A percentile compares a stretch with the other conserved stretches of the same genome.
phyloP scores from a whole-genome alignment of 371 early-diverging fungal genomes.

The Rhizopus arrhizus region DNA sequence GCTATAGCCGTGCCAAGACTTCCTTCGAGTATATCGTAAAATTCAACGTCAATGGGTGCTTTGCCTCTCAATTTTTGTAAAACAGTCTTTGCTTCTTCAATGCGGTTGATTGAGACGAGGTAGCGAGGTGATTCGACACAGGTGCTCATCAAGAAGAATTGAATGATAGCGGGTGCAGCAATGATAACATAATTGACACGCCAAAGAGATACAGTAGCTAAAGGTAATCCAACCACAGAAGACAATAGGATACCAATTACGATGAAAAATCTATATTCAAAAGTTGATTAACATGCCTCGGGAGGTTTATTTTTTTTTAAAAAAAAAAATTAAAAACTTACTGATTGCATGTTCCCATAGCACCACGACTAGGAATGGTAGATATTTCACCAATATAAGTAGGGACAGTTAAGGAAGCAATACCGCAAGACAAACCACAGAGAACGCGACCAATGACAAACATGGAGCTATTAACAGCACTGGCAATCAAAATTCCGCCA shows the following conservation, averaged over 20 bases:
- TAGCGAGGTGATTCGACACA: conserved; percentile 81
- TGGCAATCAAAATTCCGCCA: conserved; percentile 66
- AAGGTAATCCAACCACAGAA: conserved; percentile 62
- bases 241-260: conserved; percentile 77
- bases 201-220: conserved; percentile 69
- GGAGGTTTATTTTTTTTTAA: no score
- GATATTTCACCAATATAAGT: conserved; percentile 84
- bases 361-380: conserved; percentile 70
- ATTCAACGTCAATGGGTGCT: conserved; percentile 56
- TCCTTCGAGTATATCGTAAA: conserved; percentile 55
- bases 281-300: no score
- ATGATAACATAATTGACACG: conserved; percentile 65
- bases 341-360: conserved; percentile 77
- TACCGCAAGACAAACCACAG: conserved; percentile 80
- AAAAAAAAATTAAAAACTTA: not conserved
- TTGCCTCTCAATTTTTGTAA: conserved; percentile 60
- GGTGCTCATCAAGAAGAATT: conserved; percentile 65
- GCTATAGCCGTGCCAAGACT: conserved; percentile 14
- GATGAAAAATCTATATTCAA: conserved; percentile 56
- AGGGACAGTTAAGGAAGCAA: conserved; percentile 77
- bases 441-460: conserved; percentile 79
- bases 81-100: conserved; percentile 57
- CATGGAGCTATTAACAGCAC: conserved; percentile 55
- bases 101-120: conserved; percentile 58
- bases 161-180: conserved; percentile 68